A percentile compares a stretch with the other conserved stretches of the same genome.
phyloP scores from a whole-genome alignment of 2,329 filamentous ascomycete genomes.

The Chaetomiaceae sp. region DNA sequence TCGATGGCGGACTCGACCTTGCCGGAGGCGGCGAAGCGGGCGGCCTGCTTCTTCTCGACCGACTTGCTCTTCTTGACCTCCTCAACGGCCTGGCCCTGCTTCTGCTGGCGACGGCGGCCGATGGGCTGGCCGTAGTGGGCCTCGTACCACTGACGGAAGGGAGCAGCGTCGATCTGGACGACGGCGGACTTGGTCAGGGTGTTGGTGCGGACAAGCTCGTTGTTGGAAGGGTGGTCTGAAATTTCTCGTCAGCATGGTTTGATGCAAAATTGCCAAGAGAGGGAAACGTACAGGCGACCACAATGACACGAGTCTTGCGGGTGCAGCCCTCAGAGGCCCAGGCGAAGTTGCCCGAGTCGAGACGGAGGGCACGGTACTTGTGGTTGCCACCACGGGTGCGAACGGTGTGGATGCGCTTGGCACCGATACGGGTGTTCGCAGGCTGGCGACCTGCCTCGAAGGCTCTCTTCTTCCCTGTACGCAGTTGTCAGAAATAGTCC shows the following conservation, averaged over 20 bases:
- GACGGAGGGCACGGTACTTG: constrained; percentile 98
- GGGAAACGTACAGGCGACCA: constrained; percentile 62
- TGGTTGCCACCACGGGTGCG: constrained; percentile 73
- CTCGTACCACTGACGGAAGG: constrained; percentile 99
- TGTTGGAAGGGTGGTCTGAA: constrained; percentile 92
- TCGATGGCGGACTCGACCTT: constrained; percentile 92
- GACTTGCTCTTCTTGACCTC: constrained; percentile 90
- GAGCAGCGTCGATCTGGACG: constrained; percentile 96
- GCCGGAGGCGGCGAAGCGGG: constrained; percentile 72
- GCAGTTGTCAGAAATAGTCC: constrained; percentile 27
- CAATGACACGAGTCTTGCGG: constrained; percentile 99
- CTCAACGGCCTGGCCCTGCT: constrained; percentile 62
- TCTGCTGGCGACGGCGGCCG: constrained; percentile 87
- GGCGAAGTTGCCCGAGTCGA: constrained; percentile 98
- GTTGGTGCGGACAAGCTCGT: constrained; percentile 99
- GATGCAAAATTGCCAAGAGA: not conserved
- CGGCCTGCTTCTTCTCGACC: constrained; percentile 94
- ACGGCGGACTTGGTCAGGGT: constrained; percentile 98
- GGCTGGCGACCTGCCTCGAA: constrained; percentile 99
- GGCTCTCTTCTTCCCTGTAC: constrained; percentile 80
- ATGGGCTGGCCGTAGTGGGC: constrained; percentile 93
- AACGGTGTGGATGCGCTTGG: constrained; percentile 42
- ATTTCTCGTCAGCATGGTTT: constrained; percentile 6
- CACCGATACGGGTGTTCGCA: constrained; percentile 98
- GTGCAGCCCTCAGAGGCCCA: constrained; percentile 97